Conservation (phyloP, 1,139 yeast genomes). For the Pichia norvegensis region DNA sequence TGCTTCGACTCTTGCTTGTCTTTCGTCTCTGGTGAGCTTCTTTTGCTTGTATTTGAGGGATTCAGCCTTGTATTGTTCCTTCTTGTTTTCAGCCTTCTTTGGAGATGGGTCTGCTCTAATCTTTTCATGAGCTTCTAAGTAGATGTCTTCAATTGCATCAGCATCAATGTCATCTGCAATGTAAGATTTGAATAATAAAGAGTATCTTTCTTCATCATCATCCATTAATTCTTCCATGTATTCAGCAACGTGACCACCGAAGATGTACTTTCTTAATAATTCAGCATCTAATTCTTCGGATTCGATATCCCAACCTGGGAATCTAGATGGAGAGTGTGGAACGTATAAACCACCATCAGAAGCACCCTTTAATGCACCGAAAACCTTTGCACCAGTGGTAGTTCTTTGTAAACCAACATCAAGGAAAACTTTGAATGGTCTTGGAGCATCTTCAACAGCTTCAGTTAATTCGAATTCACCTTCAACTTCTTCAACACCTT, state of each 20-base stretch:
- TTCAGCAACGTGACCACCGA: constrained; percentile 99
- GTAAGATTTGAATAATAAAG: constrained; percentile 93
- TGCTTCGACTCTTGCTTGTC: constrained; percentile 80
- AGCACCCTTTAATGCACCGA: constrained; percentile 99
- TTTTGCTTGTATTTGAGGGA: constrained; percentile 84
- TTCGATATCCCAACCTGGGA: constrained; percentile 99
- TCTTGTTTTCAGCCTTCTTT: constrained; percentile 90
- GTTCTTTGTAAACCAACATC: constrained; percentile 99
- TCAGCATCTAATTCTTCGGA: constrained; percentile 97
- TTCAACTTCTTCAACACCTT: constrained; percentile 98
- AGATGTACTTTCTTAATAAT: constrained; percentile 85
- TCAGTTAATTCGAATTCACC: constrained; percentile 98
- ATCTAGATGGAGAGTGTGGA: constrained; percentile 99
- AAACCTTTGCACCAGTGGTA: constrained; percentile 99
- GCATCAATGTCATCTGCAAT: constrained; percentile 96
- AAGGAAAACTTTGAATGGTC: constrained; percentile 99
- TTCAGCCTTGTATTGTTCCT: constrained; percentile 97
- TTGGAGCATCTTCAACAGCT: constrained; percentile 99
- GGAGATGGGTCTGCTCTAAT: constrained; percentile 94
- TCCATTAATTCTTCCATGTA: constrained; percentile 99
- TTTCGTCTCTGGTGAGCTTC: constrained; percentile 88
- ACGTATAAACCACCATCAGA: constrained; percentile 99
- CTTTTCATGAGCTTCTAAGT: constrained; percentile 88
- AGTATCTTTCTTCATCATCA: constrained; percentile 99
- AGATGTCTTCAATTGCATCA: constrained; percentile 92